Evolutionary conservation across 352 stramenopile species (phyloP).

Genomic region (Globisporangium lucens): DNA sequence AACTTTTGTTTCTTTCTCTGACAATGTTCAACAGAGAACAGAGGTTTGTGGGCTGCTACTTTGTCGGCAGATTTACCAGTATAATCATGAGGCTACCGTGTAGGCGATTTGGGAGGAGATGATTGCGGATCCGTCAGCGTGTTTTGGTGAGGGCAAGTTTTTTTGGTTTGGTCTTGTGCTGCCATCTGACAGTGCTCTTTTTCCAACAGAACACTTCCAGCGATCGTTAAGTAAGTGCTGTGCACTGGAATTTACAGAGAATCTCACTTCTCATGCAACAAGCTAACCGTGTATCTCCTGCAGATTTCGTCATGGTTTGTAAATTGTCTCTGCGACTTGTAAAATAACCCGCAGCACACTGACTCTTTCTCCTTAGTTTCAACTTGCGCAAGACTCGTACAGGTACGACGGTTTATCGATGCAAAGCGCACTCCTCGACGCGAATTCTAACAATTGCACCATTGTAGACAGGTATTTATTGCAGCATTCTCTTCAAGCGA

Average conservation of each 20-base stretch:
- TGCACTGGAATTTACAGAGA: background rate
- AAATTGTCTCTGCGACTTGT: background rate
- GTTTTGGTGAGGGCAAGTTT: slow-evolving; percentile 45
- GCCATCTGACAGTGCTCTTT: background rate
- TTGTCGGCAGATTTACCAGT: background rate
- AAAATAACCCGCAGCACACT: background rate
- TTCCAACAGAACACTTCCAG: slow-evolving; percentile 61
- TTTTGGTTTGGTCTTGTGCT: background rate
- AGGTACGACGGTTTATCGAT: slow-evolving; percentile 29
- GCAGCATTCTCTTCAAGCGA: background rate
- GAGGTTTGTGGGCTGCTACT: background rate
- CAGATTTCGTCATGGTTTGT: slow-evolving; percentile 79
- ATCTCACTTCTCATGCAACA: background rate
- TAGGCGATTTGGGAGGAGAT: slow-evolving; percentile 89
- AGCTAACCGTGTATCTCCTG: background rate
- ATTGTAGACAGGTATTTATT: slow-evolving; percentile 44
- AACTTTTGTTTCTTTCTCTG: background rate
- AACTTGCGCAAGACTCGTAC: slow-evolving; percentile 80
- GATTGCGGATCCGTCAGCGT: slow-evolving; percentile 79
- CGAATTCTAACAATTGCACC: slow-evolving; percentile 3
- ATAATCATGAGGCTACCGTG: background rate
- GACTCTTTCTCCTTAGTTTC: slow-evolving; percentile 45
- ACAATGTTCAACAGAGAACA: slow-evolving; percentile 2
- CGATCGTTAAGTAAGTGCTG: slow-evolving; percentile 49
- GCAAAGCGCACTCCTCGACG: too few species aligned